Evolutionary conservation across 441 rosid species (phyloP).

Genomic region (Hura crepitans): DNA sequence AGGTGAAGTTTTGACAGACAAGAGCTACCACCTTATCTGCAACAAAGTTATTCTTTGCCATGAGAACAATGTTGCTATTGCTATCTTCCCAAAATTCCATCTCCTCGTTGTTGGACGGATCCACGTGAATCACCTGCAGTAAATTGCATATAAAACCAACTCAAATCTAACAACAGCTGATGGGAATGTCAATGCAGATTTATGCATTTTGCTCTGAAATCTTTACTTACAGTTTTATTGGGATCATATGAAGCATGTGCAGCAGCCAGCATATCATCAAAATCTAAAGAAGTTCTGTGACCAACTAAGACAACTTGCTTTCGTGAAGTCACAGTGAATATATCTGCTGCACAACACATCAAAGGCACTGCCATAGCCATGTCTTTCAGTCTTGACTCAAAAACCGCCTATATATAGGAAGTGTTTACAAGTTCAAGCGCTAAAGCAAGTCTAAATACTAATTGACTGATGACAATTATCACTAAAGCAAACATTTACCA

Average conservation of each 20-base stretch:
- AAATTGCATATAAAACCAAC: neutral
- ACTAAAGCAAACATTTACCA: slow-evolving; percentile 38
- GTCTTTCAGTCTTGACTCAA: slow-evolving; percentile 66
- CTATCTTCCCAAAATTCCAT: slow-evolving; percentile 71
- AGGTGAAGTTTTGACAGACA: slow-evolving; percentile 82
- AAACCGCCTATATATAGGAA: slow-evolving; percentile 53
- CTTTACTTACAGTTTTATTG: slow-evolving; percentile 57
- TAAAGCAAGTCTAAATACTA: neutral
- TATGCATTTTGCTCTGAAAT: neutral
- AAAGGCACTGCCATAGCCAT: slow-evolving; percentile 82
- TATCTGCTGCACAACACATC: slow-evolving; percentile 86
- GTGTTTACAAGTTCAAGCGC: neutral
- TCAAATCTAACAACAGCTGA: neutral
- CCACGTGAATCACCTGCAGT: slow-evolving; percentile 74
- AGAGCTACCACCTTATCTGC: slow-evolving; percentile 62
- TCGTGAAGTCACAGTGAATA: slow-evolving; percentile 50
- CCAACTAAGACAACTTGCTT: slow-evolving; percentile 77
- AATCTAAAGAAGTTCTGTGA: slow-evolving; percentile 41
- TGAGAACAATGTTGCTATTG: slow-evolving; percentile 50
- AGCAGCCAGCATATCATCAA: slow-evolving; percentile 64
- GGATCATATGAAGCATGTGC: slow-evolving; percentile 73
- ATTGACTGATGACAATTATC: neutral
- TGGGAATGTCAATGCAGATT: neutral
- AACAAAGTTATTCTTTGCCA: slow-evolving; percentile 53
- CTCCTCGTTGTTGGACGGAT: slow-evolving; percentile 54